Evolutionary conservation across 345 rosid species (phyloP).

Genomic region (Carallia brachiata): DNA sequence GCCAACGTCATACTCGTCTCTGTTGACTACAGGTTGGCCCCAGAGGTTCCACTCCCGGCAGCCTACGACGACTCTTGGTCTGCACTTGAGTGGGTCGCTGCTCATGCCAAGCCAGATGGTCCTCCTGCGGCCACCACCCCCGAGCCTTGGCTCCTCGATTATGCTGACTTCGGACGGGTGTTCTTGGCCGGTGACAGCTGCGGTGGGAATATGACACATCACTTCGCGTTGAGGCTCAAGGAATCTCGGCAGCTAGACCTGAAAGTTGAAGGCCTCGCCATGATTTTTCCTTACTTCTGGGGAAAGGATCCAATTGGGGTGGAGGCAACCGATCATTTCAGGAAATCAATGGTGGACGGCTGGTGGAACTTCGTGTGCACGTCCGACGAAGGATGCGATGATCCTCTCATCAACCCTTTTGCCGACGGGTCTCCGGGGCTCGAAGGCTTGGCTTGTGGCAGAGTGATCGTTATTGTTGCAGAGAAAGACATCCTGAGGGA

Average conservation of each 20-base stretch:
- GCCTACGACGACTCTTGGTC: constrained; percentile 78
- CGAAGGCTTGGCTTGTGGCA: constrained; percentile 44
- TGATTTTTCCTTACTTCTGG: constrained; percentile 70
- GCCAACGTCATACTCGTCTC: constrained; percentile 60
- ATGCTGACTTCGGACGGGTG: constrained; percentile 41
- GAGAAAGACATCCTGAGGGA: constrained; percentile 58
- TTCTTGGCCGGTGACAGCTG: constrained; percentile 71
- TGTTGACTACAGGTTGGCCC: constrained; percentile 64
- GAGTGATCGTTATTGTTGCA: constrained; percentile 49
- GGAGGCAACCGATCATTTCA: constrained; percentile 37
- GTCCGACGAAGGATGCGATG: constrained; percentile 65
- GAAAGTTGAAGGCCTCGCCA: constrained; percentile 53
- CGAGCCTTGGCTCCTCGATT: constrained; percentile 54
- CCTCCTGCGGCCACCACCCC: neutral
- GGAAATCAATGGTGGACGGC: constrained; percentile 65
- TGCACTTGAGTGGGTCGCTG: constrained; percentile 51
- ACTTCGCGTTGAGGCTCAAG: constrained; percentile 45
- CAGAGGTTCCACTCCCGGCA: constrained; percentile 66
- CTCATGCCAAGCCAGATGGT: constrained; percentile 15
- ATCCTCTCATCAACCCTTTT: constrained; percentile 75
- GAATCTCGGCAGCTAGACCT: constrained; percentile 18
- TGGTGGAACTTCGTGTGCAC: constrained; percentile 83
- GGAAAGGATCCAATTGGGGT: constrained; percentile 50
- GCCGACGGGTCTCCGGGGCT: constrained; percentile 46
- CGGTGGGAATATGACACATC: constrained; percentile 70